Percentiles rank a stretch among this genome's conserved stretches.
Evolutionary conservation across 305 asterid genomes (phyloP).

Genomic region (Solanum hybrid): DNA sequence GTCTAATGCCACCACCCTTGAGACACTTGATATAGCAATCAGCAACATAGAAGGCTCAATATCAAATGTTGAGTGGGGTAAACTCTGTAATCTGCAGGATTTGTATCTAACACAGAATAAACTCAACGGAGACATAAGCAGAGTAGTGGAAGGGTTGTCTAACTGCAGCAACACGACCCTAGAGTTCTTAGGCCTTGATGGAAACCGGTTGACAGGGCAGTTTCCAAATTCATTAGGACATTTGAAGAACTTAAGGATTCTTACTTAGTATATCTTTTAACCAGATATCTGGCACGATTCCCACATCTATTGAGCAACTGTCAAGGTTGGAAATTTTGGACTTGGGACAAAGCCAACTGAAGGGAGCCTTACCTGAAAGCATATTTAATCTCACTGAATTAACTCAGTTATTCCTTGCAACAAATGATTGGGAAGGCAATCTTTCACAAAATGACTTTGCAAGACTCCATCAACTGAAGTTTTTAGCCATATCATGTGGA

Average conservation of each 20-base stretch:
- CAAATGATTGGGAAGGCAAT: not conserved
- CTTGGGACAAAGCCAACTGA: conserved; percentile 1
- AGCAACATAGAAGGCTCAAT: not conserved
- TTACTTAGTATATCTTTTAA: not conserved
- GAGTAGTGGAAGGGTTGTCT: not conserved
- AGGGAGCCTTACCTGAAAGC: not conserved
- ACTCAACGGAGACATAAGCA: not conserved
- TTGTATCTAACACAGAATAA: not conserved
- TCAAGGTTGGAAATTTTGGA: not conserved
- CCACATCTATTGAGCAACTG: not conserved
- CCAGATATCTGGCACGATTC: conserved; percentile 9
- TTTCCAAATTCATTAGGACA: not conserved
- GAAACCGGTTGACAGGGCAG: not conserved
- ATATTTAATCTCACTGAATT: conserved; percentile 7
- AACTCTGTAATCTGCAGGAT: not conserved
- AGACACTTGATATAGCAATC: not conserved
- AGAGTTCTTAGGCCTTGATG: not conserved
- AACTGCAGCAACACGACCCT: not conserved
- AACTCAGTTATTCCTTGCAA: not conserved
- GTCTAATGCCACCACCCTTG: conserved; percentile 11
- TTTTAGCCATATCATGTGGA: not conserved
- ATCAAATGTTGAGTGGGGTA: not conserved
- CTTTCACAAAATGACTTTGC: conserved; percentile 6
- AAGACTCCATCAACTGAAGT: not conserved
- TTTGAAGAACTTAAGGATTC: not conserved